Conservation (phyloP, 1,284 basidiomycete species). For the Quambalaria eucalypti region DNA sequence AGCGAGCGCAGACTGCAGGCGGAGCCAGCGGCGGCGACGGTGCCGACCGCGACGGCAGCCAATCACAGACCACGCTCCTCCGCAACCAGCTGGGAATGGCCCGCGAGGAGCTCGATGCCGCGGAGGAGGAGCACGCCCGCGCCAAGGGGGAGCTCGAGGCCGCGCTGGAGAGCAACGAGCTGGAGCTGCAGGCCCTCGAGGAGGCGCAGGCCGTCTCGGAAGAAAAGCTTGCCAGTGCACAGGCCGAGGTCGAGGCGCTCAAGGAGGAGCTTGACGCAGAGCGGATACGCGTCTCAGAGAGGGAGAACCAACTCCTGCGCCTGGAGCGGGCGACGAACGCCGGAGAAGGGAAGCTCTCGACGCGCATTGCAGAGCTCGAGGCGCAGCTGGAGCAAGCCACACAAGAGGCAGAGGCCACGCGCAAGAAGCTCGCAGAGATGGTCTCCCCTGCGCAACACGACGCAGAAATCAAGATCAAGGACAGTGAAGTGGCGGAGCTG, state of each 20-base stretch:
- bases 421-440: background rate
- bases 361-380: constrained; percentile 1
- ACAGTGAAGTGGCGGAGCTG: background rate
- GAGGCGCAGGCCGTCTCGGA: background rate
- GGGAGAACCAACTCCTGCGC: background rate
- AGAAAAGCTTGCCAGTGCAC: background rate
- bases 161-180: background rate
- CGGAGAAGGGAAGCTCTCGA: too few relatives aligned
- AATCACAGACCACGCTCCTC: too few relatives aligned
- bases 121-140: background rate
- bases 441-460: background rate
- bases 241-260: background rate
- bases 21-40: background rate
- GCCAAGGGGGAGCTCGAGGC: background rate
- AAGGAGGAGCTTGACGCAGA: background rate
- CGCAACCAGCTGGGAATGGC: too few relatives aligned
- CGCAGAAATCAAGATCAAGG: background rate
- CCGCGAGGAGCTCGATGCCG: background rate
- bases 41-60: too few relatives aligned
- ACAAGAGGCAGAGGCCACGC: background rate
- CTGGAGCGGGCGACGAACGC: background rate
- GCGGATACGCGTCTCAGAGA: background rate
- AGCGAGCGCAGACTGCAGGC: background rate
- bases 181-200: background rate
- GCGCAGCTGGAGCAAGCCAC: background rate